Evolutionary conservation across 257 asterid genomes (phyloP), one percentile per base, ranked within the genome.

Genomic region (Solanum appendiculatum): DNA sequence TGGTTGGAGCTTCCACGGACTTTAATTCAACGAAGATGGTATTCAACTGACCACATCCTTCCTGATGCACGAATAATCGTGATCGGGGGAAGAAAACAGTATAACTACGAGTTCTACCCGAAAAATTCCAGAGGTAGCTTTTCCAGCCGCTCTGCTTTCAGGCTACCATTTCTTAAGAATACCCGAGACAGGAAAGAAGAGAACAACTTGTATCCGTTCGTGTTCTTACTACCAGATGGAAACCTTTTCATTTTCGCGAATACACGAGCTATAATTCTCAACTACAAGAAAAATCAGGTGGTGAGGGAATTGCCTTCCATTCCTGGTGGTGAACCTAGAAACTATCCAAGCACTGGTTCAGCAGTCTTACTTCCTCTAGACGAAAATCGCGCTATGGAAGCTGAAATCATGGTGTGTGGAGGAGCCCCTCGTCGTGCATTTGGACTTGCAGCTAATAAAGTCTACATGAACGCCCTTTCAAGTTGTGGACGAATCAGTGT

Each of bases 271-370:
- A 88, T 95, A 31, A 9, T 88, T 33, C 87, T 95, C 9, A 90
- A 94, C 46, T 94, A 94, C 70, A 89, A 84, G 40, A 83, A 9
- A 7, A 86, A 90, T 58, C 58, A 29, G 13, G 42, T 95, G 0
- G 78, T 95, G 6, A 85, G 92, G 39, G 87, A 90, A 37, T 90
- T 91, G 21, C 95, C 97, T 6, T n/a, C 85, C 39, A 91, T 93
- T 21, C 89, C 91, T 2, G 96, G 93, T 5, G 90, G 88, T 7
- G 89, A 91, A 18, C 92, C 97, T 1, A 88, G 98, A 46, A 94
- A 92, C 87, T 95, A 95, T 86, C 98, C 98, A 16, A 93, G 95
- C 90, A 85, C 97, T 8, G 96, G 96, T 10, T 94, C 95, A 23
- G 92, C 97, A 4, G 92, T 94, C 1, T 63, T 94, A 69, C 95